phyloP scores from a whole-genome alignment of 2,329 filamentous ascomycete genomes.

The Xylariaceae sp. region DNA sequence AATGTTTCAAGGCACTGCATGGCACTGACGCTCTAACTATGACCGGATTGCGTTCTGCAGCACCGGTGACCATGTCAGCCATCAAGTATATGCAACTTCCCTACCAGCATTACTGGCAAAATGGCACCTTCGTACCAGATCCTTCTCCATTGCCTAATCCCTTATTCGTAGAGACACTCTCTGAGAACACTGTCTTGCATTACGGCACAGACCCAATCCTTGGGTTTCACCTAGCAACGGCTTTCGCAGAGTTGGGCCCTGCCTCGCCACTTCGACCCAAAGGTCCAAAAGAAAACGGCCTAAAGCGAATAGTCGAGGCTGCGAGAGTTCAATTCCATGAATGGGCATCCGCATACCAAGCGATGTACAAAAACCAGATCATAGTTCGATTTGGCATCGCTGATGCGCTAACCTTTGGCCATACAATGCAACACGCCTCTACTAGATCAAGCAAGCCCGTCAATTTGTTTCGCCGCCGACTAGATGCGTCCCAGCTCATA shows the following conservation, averaged over 20 bases:
- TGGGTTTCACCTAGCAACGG: conserved; percentile 56
- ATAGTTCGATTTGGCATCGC: conserved; percentile 45
- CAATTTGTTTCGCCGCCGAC: conserved; percentile 42
- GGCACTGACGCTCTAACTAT: conserved; percentile 13
- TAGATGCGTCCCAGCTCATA: conserved; percentile 37
- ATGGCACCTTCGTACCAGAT: conserved; percentile 28
- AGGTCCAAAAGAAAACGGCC: neutral
- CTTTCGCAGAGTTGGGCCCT: conserved; percentile 38
- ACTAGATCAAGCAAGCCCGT: conserved; percentile 32
- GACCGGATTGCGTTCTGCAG: conserved; percentile 37
- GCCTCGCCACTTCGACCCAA: conserved; percentile 38
- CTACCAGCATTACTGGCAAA: conserved; percentile 35
- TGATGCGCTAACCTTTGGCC: conserved; percentile 51
- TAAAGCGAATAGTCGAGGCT: conserved; percentile 29
- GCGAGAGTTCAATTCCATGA: conserved; percentile 45
- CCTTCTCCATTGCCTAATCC: conserved; percentile 41
- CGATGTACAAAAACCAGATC: conserved; percentile 38
- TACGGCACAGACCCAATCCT: conserved; percentile 50
- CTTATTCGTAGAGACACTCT: conserved; percentile 38
- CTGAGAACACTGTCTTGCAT: conserved; percentile 39
- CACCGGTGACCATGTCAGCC: conserved; percentile 34
- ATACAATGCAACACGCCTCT: conserved; percentile 46
- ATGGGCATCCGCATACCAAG: conserved; percentile 44
- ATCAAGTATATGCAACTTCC: conserved; percentile 20
- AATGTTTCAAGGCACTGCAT: neutral